Percentiles rank a stretch among this genome's conserved stretches.
Conservation (phyloP, 2,329 filamentous ascomycete genomes). For the Phaeosphaeriaceae sp. region DNA sequence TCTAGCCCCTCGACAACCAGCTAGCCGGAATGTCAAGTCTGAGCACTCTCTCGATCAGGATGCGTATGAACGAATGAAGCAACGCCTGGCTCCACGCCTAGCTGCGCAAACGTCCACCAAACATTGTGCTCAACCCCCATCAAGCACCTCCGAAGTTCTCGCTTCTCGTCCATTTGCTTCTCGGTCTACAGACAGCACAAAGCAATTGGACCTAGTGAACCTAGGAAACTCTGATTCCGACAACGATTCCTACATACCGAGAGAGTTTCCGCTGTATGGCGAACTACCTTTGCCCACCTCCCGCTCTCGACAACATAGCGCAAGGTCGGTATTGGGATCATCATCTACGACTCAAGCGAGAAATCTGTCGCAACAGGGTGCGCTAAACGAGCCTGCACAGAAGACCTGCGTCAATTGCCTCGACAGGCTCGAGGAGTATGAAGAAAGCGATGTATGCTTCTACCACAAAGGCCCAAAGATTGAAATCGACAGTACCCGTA, state of each 20-base stretch:
- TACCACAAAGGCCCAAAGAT: slow-evolving; percentile 22
- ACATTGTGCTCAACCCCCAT: background rate
- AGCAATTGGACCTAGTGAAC: slow-evolving; percentile 11
- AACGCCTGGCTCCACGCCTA: slow-evolving; percentile 2
- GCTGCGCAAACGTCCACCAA: background rate
- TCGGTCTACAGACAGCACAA: slow-evolving; percentile 12
- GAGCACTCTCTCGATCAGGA: background rate
- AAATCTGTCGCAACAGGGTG: background rate
- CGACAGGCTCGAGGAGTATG: slow-evolving; percentile 9
- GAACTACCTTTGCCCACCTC: background rate
- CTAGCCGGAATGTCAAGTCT: slow-evolving; percentile 1
- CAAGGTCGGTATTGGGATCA: background rate
- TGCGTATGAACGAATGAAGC: slow-evolving; percentile 4
- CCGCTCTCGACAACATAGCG: background rate
- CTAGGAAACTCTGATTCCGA: slow-evolving; percentile 14
- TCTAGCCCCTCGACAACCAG: slow-evolving; percentile 3
- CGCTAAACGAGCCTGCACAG: background rate
- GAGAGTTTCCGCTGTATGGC: slow-evolving; percentile 5
- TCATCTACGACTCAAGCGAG: background rate
- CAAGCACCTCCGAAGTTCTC: background rate
- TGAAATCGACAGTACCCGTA: background rate
- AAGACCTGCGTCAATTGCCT: slow-evolving; percentile 23
- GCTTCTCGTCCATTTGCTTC: background rate
- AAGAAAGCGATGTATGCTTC: slow-evolving; percentile 14
- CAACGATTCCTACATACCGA: slow-evolving; percentile 14